phyloP scores from a whole-genome alignment of 495 filamentous ascomycete species.

The Talaromyces ruber region DNA sequence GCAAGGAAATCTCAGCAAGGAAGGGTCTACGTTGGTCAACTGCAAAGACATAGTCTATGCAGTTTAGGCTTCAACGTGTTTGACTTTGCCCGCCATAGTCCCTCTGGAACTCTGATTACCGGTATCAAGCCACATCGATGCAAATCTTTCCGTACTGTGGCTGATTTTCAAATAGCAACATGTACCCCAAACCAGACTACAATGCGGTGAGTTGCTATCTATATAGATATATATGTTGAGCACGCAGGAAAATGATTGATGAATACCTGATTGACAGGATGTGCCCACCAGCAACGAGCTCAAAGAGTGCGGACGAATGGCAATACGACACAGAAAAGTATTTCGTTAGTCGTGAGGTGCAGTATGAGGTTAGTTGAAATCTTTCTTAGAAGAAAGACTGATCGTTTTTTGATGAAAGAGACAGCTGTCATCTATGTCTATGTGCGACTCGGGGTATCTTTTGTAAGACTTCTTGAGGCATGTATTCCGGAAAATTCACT shows the following conservation, averaged over 20 bases:
- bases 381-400: background rate
- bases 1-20: conserved; percentile 14
- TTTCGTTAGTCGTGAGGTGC: too few relatives aligned
- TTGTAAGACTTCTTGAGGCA: conserved; percentile 17
- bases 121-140: conserved; percentile 15
- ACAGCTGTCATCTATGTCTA: conserved; percentile 31
- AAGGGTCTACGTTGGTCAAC: conserved; percentile 23
- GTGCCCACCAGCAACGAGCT: background rate
- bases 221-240: background rate
- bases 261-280: background rate
- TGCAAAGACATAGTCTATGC: conserved; percentile 22
- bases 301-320: background rate
- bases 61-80: conserved; percentile 26
- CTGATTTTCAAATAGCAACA: background rate
- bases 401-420: background rate
- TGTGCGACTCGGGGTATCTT: conserved; percentile 30
- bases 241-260: background rate
- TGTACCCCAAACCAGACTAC: background rate
- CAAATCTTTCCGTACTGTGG: background rate
- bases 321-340: background rate
- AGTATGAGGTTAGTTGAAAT: background rate
- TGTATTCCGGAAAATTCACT: background rate
- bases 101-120: conserved; percentile 28
- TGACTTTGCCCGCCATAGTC: conserved; percentile 27
- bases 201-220: background rate